Evolutionary conservation across 2,329 filamentous ascomycete species (phyloP), one percentile per base, ranked within the genome.

Genomic region (Basipetospora sp.): DNA sequence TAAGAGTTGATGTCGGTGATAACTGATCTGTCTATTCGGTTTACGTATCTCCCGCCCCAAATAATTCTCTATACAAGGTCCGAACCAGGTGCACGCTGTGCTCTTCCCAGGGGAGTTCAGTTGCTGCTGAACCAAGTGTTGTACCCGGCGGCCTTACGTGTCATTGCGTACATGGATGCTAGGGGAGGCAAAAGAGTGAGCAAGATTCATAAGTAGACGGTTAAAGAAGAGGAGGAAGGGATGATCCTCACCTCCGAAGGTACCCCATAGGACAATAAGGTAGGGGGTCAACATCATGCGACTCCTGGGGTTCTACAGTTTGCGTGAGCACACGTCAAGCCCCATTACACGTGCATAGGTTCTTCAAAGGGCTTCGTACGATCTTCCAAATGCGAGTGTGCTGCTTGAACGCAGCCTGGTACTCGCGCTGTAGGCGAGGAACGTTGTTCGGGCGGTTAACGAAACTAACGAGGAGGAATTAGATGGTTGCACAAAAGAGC

Each of bases 381-480:
- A 86, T 85, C 60, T 72, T 66, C 81, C 82, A 87, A 57, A 83
- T 60, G 52, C 82, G 75, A 48, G 75, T 65, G 58, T 77, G 72
- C 45, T 65, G 60, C 52, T 71, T 74, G 60, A 80, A 80, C 50
- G 82, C 77, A 47, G 69, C 64, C 65, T 86, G 81, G 67, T 83
- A 85, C 50, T 73, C 62, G 53, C 72, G 69, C 70, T 88, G 82
- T 64, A 80, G 70, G 55, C 80, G 52, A 41, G 80, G 79, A 52
- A 87, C 81, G 53, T 70, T 72, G 73, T 88, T 88, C 57, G 72
- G 69, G 59, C 77, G 76, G 71, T 82, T 66, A 64, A 85, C 48
- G 55, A 77, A 53, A 54, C 71, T 72, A 49, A n/a, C n/a, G n/a
- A n/a, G 41, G 35, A 39, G 43, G 43, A 46, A 10, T 36, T 18